Base-by-base conservation (phyloP, 2,329 filamentous ascomycete genomes). In the Pyrenophora teres region DNA sequence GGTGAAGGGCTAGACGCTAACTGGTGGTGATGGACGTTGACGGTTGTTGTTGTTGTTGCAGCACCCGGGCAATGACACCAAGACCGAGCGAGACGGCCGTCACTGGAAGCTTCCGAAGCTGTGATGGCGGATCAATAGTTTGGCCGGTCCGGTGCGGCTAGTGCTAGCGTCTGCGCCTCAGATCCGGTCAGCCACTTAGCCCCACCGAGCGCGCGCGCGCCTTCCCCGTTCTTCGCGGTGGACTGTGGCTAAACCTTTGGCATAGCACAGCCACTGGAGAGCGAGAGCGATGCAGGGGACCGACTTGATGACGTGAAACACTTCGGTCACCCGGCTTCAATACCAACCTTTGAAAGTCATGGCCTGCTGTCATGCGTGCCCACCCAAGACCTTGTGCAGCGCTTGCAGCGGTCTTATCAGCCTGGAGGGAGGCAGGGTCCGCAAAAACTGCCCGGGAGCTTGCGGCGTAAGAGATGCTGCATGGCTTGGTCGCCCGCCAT, bases 101-200 rank as follows among this genome's bases (percentile, higher is more conserved):
- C 44, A 47, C 42, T 56, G 50, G 52, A 57, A 60, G 57, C 57
- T 59, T 57, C 56, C 50, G 54, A 54, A 55, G 56, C 50, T 49
- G 47, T 40, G 27, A 30, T n/a, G 36, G 30, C 46, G 25, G 56
- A 55, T 54, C 32, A 45, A 55, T 53, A 43, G 46, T 55, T 54
- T 52, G 27, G 43, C 56, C 56, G 53, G 10, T 13, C 12, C 36
- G n/a, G 32, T 12, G 33, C 43, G 48, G 45, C 40, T 41, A 30
- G 40, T 18, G 21, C 31, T 35, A 6, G 32, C 41, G 41, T 32
- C 38, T 40, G 38, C 38, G 38, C 38, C 36, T 38, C 36, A 38
- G 27, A 30, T 30, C 27, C 27, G 9, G 27, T 9, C 27, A 25
- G 23, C 23, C 23, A 25, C 23, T 25, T 25, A 9, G 37, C 40